Base-by-base conservation (phyloP, 2,329 filamentous ascomycete species). In the Pyricularia sp. region DNA sequence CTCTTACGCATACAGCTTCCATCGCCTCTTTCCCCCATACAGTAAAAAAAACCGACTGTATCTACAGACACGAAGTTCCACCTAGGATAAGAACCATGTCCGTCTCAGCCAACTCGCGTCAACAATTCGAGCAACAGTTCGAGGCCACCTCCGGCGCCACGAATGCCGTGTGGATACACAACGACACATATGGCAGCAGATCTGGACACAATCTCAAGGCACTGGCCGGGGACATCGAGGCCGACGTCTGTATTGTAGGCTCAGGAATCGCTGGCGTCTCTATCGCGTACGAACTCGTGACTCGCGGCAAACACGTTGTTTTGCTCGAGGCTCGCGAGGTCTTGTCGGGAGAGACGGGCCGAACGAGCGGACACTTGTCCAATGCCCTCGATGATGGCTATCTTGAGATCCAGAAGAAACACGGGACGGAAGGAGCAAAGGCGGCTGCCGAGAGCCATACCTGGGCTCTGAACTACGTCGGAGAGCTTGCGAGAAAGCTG, bases 341-440 rank as follows among this genome's bases (percentile, higher is more conserved):
- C 2, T 75, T 87, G 0, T 82, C 83, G 2, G 85, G 85, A 2
- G 85, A 87, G 73, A 82, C 81, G 0, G 84, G 84, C 0, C 77
- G 85, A 4, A 88, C 84, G 0, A 83, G 79, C 61, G 85, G 85
- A 0, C 85, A 87, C 72, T 74, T 87, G 33, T 80, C 84, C 2
- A 86, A 81, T 69, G 82, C 82, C 3, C 75, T 88, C 2, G 85
- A 87, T 33, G 84, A 86, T 67, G 81, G 81, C 2, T 88, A 85
- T 70, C 72, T 78, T 0, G 78, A 81, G 28, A 85, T 87, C 68
- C 78, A 78, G 9, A 81, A 81, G 75, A 85, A 85, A 74, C 84
- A 86, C 67, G 84, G 85, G 0, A 74, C 81, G 25, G 75, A 79
- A 0, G 83, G 83, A 0, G 84, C 85, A 0, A 79, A 78, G 69